Evolutionary conservation across 1,139 yeast genomes (phyloP).

Genomic region (Torulaspora pretoriensis): DNA sequence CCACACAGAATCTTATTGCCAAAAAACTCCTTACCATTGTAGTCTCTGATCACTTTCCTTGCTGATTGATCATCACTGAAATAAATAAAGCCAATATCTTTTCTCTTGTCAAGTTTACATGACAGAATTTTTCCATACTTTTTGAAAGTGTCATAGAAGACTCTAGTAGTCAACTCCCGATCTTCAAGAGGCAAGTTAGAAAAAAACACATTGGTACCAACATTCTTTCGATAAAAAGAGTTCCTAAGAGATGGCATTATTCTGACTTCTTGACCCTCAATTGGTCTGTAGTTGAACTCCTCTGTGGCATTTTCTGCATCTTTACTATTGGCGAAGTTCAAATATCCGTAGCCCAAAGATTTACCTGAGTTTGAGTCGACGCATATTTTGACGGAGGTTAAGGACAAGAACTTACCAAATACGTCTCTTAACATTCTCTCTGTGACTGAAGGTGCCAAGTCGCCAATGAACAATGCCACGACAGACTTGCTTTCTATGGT

Average conservation of each 20-base stretch:
- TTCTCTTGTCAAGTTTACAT: conserved; percentile 43
- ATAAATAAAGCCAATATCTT: conserved; percentile 45
- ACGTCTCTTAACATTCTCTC: conserved; percentile 39
- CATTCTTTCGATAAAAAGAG: conserved; percentile 26
- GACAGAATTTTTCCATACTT: conserved; percentile 43
- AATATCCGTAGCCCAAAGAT: conserved; percentile 51
- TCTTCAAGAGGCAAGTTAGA: conserved; percentile 40
- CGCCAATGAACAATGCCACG: conserved; percentile 48
- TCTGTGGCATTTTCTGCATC: conserved; percentile 44
- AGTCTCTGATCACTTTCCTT: conserved; percentile 38
- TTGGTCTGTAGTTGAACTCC: conserved; percentile 42
- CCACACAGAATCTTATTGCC: conserved; percentile 40
- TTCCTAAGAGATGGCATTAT: conserved; percentile 50
- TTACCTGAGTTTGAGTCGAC: conserved; percentile 38
- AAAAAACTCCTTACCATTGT: conserved; percentile 35
- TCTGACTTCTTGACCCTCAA: conserved; percentile 44
- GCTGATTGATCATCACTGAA: conserved; percentile 42
- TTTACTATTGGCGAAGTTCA: conserved; percentile 40
- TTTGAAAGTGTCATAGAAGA: conserved; percentile 43
- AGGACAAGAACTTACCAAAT: conserved; percentile 40
- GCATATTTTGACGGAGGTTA: conserved; percentile 48
- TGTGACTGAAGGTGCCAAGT: conserved; percentile 40
- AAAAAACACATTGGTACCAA: conserved; percentile 37
- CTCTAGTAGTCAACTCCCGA: conserved; percentile 39
- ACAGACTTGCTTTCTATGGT: conserved; percentile 19